Conservation (phyloP, 352 stramenopile species). For the Phytophthora sp. region DNA sequence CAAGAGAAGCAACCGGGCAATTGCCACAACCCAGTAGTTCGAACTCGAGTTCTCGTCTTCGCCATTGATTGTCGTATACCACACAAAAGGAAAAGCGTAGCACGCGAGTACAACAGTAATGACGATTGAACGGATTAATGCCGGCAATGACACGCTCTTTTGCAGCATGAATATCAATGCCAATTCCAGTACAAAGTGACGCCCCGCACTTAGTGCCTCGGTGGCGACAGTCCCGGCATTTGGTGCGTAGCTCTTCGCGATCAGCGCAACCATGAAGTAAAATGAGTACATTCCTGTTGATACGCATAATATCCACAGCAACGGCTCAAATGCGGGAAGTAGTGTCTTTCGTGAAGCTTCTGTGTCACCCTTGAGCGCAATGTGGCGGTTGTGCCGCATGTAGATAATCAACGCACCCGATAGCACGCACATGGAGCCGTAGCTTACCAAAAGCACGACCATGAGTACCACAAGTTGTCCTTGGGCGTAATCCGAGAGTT, state of each 20-base stretch:
- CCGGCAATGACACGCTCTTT: constrained; percentile 55
- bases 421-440: constrained; percentile 41
- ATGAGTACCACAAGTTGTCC: constrained; percentile 40
- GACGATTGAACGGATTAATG: constrained; percentile 36
- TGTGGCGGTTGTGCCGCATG: constrained; percentile 49
- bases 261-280: constrained; percentile 38
- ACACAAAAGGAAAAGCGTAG: constrained; percentile 52
- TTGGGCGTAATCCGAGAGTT: constrained; percentile 23
- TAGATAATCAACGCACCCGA: constrained; percentile 46
- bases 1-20: constrained; percentile 34
- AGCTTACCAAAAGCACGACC: constrained; percentile 43
- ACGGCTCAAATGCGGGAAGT: constrained; percentile 52
- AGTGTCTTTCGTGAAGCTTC: constrained; percentile 54
- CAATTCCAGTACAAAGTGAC: constrained; percentile 53
- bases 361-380: constrained; percentile 39
- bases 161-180: constrained; percentile 62
- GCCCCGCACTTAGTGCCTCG: constrained; percentile 45
- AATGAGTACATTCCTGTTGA: constrained; percentile 35
- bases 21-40: constrained; percentile 34
- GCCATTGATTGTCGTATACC: constrained; percentile 27
- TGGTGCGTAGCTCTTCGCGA: constrained; percentile 24
- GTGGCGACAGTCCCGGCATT: constrained; percentile 19
- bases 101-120: constrained; percentile 40
- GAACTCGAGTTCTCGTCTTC: constrained; percentile 8
- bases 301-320: constrained; percentile 49